Base-by-base conservation (phyloP, 2,329 filamentous ascomycete species). In the Herpomyces periplanetae region DNA sequence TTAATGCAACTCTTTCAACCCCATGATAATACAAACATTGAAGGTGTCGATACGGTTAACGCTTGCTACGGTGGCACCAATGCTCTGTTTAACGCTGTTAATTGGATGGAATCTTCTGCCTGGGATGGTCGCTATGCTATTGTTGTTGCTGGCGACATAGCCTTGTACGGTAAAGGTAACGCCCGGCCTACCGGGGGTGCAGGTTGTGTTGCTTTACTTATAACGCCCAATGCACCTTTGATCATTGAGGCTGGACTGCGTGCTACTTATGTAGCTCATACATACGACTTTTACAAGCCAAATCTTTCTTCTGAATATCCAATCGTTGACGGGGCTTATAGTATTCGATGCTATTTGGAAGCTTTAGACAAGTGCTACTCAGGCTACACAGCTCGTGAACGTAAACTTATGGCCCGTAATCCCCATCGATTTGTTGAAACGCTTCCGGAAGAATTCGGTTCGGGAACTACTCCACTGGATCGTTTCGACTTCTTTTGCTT, bases 201-300 rank as follows among this genome's bases (percentile, higher is more conserved):
- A 29, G 65, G 65, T 30, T 59, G 51, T 26, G 61, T 75, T 24
- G 65, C 65, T 33, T 50, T 75, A 47, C 45, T 75, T 29, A 50
- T 75, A 30, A 65, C 65, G 21, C 64, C 65, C 23, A 45, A 73
- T 34, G 65, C 65, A 20, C 64, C 64, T 21, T 44, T 75, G 26
- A 62, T 60, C 24, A 45, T 63, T 27, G 65, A 75, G 43, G 55
- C 65, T 19, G 66, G 66, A 35, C 53, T 71, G 34, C 59, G 65
- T 33, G 65, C 61, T 35, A 59, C 49, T 31, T 69, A 66, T 47
- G 61, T 73, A 57, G 49, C 59, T 39, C 65, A 75, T 43, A 60
- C 59, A 31, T 80, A 75, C 41, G 65, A 75, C 40, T 75, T 75
- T 40, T 75, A 69, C 56, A 75, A 75, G 57, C 64, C 65, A 32